Conservation (phyloP, 1,284 basidiomycete genomes). For the Cerioporus squamosus region DNA sequence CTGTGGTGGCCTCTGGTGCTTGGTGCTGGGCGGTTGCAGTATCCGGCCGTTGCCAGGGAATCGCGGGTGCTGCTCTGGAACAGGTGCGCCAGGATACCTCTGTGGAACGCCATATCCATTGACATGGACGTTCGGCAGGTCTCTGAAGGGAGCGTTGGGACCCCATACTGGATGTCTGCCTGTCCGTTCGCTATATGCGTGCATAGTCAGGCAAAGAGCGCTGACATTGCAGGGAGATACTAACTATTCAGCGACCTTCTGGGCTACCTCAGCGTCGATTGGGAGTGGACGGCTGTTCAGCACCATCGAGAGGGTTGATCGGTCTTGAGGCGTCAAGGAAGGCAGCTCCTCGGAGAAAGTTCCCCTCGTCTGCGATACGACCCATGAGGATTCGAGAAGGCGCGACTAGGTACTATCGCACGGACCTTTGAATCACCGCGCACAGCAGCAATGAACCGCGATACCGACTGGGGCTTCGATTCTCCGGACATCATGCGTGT, state of each 20-base stretch:
- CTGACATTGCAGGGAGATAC: slow-evolving; percentile 19
- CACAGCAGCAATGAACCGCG: slow-evolving; percentile 51
- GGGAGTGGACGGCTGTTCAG: slow-evolving; percentile 42
- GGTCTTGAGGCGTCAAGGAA: slow-evolving; percentile 11
- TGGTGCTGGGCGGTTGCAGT: too few relatives aligned
- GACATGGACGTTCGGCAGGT: background rate
- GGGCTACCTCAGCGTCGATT: slow-evolving; percentile 45
- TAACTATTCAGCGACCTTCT: slow-evolving; percentile 50
- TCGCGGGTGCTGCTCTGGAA: background rate
- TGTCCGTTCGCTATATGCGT: slow-evolving; percentile 5
- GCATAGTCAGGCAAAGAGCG: background rate
- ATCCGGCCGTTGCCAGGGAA: background rate
- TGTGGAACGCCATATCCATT: slow-evolving; percentile 8
- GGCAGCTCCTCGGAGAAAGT: slow-evolving; percentile 21
- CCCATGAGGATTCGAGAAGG: background rate
- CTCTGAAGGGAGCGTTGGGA: slow-evolving; percentile 17
- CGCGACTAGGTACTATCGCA: background rate
- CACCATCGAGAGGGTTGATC: slow-evolving; percentile 33
- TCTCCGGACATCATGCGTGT: slow-evolving; percentile 59
- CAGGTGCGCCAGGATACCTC: background rate
- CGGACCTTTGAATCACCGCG: slow-evolving; percentile 42
- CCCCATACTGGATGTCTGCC: slow-evolving; percentile 18
- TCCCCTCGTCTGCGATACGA: slow-evolving; percentile 10
- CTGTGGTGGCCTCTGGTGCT: background rate
- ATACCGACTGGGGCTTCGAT: slow-evolving; percentile 45